A percentile compares a stretch with the other conserved stretches of the same genome.
Evolutionary conservation across 2,329 filamentous ascomycete genomes (phyloP).

Genomic region (Fusarium chuoi): DNA sequence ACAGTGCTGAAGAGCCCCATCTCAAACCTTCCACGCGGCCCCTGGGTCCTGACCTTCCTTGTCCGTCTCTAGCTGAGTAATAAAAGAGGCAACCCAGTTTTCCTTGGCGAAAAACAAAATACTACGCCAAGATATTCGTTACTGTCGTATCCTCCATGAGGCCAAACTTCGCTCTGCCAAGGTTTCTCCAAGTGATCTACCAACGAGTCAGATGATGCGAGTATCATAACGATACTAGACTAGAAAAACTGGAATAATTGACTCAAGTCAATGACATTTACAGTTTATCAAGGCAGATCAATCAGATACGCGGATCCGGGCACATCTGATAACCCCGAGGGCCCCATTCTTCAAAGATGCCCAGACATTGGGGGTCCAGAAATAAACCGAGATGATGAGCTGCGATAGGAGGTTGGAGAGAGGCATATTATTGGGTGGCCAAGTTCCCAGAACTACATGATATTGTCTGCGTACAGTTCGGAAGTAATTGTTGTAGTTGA

Average conservation of each 20-base stretch:
- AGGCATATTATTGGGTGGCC: background rate
- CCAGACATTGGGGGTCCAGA: background rate
- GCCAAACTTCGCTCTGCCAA: constrained; percentile 12
- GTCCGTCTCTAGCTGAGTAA: background rate
- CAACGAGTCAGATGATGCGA: constrained; percentile 16
- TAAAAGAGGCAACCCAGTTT: background rate
- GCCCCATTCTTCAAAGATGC: background rate
- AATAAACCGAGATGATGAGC: background rate
- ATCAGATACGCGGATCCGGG: background rate
- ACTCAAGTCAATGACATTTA: background rate
- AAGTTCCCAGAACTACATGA: background rate
- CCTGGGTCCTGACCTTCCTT: background rate
- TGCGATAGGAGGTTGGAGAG: background rate
- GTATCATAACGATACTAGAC: constrained; percentile 4
- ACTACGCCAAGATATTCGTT: constrained; percentile 17
- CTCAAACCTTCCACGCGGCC: background rate
- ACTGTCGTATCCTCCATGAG: background rate
- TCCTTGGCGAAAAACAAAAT: constrained; percentile 10
- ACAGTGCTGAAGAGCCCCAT: background rate
- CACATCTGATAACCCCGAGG: background rate
- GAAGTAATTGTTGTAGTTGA: background rate
- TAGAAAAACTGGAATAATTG: background rate
- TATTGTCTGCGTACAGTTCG: background rate
- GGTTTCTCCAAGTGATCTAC: background rate
- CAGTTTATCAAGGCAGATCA: background rate